Evolutionary conservation across 495 filamentous ascomycete genomes (phyloP).

Genomic region (Amphirosellinia nigrospora): DNA sequence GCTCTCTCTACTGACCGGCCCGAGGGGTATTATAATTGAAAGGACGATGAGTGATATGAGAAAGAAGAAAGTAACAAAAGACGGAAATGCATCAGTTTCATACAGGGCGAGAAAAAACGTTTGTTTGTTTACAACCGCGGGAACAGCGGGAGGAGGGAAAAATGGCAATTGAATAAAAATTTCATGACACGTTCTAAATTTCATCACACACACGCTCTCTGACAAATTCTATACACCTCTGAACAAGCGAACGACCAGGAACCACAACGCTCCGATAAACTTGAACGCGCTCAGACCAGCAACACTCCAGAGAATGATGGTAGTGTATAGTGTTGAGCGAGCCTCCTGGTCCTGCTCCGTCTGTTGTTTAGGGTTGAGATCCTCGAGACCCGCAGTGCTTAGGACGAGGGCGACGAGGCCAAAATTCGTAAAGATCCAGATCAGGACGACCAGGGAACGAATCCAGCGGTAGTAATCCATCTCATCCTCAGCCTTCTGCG

Average conservation of each 20-base stretch:
- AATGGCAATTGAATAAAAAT: background rate
- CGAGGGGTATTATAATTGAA: constrained; percentile 6
- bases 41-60: background rate
- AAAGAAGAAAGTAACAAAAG: background rate
- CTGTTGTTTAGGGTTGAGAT: constrained; percentile 54
- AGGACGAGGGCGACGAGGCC: constrained; percentile 87
- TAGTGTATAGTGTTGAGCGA: constrained; percentile 80
- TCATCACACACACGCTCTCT: background rate
- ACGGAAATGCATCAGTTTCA: background rate
- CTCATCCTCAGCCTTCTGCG: constrained; percentile 75
- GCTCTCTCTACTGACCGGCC: background rate
- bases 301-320: constrained; percentile 89
- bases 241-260: constrained; percentile 90
- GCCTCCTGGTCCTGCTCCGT: constrained; percentile 53
- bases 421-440: constrained; percentile 97
- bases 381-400: constrained; percentile 79
- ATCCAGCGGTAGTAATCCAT: constrained; percentile 99
- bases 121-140: background rate
- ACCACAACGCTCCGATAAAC: constrained; percentile 93
- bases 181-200: constrained; percentile 15
- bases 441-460: constrained; percentile 85
- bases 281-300: constrained; percentile 86
- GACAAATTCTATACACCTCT: constrained; percentile 59
- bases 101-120: background rate
- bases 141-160: background rate